Evolutionary conservation across 148 eudicot species (phyloP), one percentile per base, ranked within the genome.

Genomic region (Vaccinium macrocarpon): DNA sequence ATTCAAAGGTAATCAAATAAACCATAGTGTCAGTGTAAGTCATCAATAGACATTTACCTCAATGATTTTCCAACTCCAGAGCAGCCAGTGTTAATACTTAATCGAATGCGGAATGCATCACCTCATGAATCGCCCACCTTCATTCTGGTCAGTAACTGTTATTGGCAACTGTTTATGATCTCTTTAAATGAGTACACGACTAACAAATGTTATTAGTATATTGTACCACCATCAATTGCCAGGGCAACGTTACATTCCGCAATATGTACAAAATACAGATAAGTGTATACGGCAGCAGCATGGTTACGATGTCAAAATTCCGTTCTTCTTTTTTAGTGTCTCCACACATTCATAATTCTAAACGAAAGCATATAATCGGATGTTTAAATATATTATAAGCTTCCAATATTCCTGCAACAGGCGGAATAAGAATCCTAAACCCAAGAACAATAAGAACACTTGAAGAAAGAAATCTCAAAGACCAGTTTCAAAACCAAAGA

Each of bases 171-270:
- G 77, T 27, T 13, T 78, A 53, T 13, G 16, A 29, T 86, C 82
- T 68, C 84, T 66, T 13, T 59, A 73, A 50, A 79, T 38, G 72
- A 76, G 21, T 70, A 86, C 81, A 79, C 27, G 59, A 68, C 16
- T 55, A 85, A n/a, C 71, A 75, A 81, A 35, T 80, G 83, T 84
- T 64, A 55, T 50, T 55, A 14, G 72, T 56, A 75, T 74, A 72
- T 62, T 84, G 84, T 71, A 89, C 90, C 85, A 82, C 81, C 77
- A 62, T 57, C 84, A 72, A 23, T 62, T 81, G 78, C 82, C 82
- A 48, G 74, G 32, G 79, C 84, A 84, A 70, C 81, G 88, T 87
- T 85, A 89, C 90, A 92, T 55, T 82, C 48, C 46, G n/a, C 52
- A 74, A 78, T 87, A 62, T 86, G 81, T 86, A 85, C 84, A 84